phyloP scores from a whole-genome alignment of 2,329 filamentous ascomycete genomes.

The Aureobasidium namibiae region DNA sequence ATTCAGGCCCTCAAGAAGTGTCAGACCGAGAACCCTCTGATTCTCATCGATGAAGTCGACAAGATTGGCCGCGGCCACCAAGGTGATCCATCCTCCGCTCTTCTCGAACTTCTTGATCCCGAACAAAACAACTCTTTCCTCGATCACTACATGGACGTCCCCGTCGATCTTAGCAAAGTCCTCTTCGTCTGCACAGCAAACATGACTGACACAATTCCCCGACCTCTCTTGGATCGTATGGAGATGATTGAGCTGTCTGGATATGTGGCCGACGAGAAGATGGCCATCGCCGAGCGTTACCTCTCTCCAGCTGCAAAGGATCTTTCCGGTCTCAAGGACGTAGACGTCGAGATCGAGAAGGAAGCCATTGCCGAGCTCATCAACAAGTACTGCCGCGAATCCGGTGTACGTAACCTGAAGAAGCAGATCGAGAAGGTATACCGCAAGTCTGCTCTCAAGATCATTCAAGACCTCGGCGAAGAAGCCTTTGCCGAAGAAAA shows the following conservation, averaged over 20 bases:
- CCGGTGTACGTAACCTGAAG: slow-evolving; percentile 93
- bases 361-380: slow-evolving; percentile 93
- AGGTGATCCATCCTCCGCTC: slow-evolving; percentile 87
- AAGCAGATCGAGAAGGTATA: slow-evolving; percentile 99
- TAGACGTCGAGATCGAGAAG: slow-evolving; percentile 77
- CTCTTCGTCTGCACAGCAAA: slow-evolving; percentile 98
- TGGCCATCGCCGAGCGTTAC: slow-evolving; percentile 92
- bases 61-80: slow-evolving; percentile 97
- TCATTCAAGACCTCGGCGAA: slow-evolving; percentile 89
- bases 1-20: slow-evolving; percentile 99
- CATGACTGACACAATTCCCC: slow-evolving; percentile 95
- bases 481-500: slow-evolving; percentile 65
- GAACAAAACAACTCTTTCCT: slow-evolving; percentile 97
- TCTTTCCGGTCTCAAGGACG: slow-evolving; percentile 78
- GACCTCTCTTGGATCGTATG: slow-evolving; percentile 91
- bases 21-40: slow-evolving; percentile 94
- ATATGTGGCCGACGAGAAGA: slow-evolving; percentile 97
- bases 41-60: slow-evolving; percentile 95
- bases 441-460: slow-evolving; percentile 92
- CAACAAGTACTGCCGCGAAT: slow-evolving; percentile 97
- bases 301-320: slow-evolving; percentile 92
- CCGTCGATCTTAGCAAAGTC: slow-evolving; percentile 93
- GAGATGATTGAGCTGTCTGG: slow-evolving; percentile 94
- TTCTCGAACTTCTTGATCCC: slow-evolving; percentile 88
- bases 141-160: slow-evolving; percentile 97